phyloP scores from a whole-genome alignment of 2,329 filamentous ascomycete species.

The Fusarium odoratissimum region DNA sequence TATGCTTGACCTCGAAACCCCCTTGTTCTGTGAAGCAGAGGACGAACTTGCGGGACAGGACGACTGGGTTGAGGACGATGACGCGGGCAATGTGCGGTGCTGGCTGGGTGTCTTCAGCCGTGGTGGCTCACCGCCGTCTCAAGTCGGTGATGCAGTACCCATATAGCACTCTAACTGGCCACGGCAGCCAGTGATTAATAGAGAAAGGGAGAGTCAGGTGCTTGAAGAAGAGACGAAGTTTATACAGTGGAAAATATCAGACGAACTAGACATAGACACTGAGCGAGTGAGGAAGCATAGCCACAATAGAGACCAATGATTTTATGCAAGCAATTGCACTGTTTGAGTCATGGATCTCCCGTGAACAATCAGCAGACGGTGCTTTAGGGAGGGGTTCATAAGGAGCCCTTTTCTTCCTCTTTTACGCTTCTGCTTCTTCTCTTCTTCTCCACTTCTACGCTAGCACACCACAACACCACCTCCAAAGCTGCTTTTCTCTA shows the following conservation, averaged over 20 bases:
- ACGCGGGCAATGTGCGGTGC: constrained; percentile 66
- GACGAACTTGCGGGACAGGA: constrained; percentile 75
- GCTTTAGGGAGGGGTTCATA: constrained; percentile 5
- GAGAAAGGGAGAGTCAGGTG: not conserved
- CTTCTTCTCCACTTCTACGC: constrained; percentile 1
- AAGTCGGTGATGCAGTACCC: constrained; percentile 15
- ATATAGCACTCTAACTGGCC: not conserved
- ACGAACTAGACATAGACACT: constrained; percentile 19
- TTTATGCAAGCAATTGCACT: constrained; percentile 8
- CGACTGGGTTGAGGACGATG: constrained; percentile 74
- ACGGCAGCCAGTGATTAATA: not conserved
- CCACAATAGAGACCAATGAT: constrained; percentile 6
- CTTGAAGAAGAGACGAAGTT: constrained; percentile 5
- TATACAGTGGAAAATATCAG: not conserved
- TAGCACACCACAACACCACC: not conserved
- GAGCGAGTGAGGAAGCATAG: constrained; percentile 2
- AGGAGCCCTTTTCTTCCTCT: constrained; percentile 5
- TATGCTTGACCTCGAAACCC: constrained; percentile 65
- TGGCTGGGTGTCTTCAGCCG: constrained; percentile 74
- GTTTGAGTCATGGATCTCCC: constrained; percentile 28
- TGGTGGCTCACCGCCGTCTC: constrained; percentile 44
- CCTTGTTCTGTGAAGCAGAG: constrained; percentile 66
- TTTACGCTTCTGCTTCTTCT: constrained; percentile 2
- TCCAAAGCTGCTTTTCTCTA: not conserved
- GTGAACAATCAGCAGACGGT: constrained; percentile 27